phyloP scores from a whole-genome alignment of 129 eudicot species.

The Heracleum sosnowskyi region DNA sequence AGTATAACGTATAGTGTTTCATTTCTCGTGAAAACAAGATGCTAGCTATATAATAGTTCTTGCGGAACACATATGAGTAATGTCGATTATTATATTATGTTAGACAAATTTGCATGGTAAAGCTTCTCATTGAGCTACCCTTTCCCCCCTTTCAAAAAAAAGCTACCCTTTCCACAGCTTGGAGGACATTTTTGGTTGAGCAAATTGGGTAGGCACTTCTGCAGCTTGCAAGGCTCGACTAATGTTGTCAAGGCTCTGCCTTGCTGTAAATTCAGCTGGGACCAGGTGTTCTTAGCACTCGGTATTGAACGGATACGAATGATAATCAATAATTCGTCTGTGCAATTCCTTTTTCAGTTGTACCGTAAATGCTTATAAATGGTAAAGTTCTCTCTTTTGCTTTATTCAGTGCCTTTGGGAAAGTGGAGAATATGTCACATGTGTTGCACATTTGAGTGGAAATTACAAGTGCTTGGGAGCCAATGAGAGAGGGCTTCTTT shows the following conservation, averaged over 20 bases:
- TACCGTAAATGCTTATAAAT: not conserved
- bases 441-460: not conserved
- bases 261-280: not conserved
- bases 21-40: too few relatives aligned
- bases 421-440: conserved; percentile 7
- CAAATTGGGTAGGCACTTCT: not conserved
- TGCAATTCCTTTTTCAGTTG: not conserved
- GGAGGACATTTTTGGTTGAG: not conserved
- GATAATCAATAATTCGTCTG: not conserved
- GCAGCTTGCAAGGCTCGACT: not conserved
- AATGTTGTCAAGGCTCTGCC: not conserved
- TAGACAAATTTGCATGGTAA: not conserved
- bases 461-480: not conserved
- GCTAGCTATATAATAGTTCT: not conserved
- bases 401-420: not conserved
- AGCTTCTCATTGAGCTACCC: not conserved
- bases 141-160: too few relatives aligned
- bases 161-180: too few relatives aligned
- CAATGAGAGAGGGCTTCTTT: not conserved
- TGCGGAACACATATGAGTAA: not conserved
- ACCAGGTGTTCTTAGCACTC: not conserved
- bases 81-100: not conserved
- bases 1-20: too few relatives aligned
- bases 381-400: not conserved
- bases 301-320: not conserved